Conservation (phyloP, 139 green algal genomes). For the Picochlorum sp. region DNA sequence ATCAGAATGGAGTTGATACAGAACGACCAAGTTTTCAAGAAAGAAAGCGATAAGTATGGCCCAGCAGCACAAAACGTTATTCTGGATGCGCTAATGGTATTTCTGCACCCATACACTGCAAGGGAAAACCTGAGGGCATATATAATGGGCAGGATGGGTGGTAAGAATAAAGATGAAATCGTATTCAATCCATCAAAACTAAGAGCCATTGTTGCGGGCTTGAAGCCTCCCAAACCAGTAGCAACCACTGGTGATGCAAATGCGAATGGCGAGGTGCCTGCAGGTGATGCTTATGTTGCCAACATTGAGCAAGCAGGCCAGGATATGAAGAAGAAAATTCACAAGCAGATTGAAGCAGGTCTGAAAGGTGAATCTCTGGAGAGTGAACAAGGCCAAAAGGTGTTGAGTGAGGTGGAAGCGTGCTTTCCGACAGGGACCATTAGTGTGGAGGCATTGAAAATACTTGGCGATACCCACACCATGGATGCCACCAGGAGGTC, state of each 20-base stretch:
- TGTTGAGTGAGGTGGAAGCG: not conserved
- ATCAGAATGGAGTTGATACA: not conserved
- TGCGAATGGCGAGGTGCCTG: too few species aligned
- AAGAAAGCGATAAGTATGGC: not conserved
- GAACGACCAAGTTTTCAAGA: not conserved
- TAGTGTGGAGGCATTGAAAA: not conserved
- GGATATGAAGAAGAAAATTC: not conserved
- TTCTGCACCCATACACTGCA: slow-evolving; percentile 20
- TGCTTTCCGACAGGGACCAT: slow-evolving; percentile 2
- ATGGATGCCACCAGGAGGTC: not conserved
- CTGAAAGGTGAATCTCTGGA: not conserved
- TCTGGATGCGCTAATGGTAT: slow-evolving; percentile 1
- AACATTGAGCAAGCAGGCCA: not conserved
- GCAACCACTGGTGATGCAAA: not conserved
- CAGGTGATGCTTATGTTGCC: not conserved
- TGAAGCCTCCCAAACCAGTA: not conserved
- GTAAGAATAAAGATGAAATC: not conserved
- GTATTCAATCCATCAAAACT: not conserved
- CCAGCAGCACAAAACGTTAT: slow-evolving; percentile 2
- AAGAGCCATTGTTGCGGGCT: not conserved
- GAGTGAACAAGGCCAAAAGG: not conserved
- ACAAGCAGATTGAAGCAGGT: not conserved
- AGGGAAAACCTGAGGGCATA: slow-evolving; percentile 8
- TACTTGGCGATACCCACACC: not conserved
- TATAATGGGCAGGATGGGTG: not conserved